Conservation (phyloP, 768 basidiomycete genomes). For the Boletus rex-veris region DNA sequence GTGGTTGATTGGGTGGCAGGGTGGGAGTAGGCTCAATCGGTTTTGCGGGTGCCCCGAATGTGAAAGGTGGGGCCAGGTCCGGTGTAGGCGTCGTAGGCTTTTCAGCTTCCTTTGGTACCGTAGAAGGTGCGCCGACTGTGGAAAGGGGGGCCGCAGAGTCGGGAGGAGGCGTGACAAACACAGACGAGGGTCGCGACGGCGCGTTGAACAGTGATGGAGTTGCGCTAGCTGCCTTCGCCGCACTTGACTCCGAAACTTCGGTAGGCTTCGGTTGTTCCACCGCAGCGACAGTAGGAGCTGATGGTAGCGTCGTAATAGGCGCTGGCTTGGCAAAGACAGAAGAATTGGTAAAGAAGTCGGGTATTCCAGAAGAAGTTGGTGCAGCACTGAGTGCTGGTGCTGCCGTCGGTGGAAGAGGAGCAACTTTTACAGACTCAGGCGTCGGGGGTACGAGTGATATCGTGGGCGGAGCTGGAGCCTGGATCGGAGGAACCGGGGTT, state of each 20-base stretch:
- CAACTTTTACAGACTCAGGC: slow-evolving; percentile 21
- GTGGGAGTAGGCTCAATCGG: slow-evolving; percentile 17
- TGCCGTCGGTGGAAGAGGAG: slow-evolving; percentile 1
- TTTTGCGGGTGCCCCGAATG: slow-evolving; percentile 27
- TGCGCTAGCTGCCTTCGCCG: slow-evolving; percentile 6
- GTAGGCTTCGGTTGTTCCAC: slow-evolving; percentile 7
- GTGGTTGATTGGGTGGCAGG: slow-evolving; percentile 11
- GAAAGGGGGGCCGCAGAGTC: slow-evolving; percentile 3
- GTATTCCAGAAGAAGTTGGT: slow-evolving; percentile 37
- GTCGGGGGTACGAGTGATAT: slow-evolving; percentile 27
- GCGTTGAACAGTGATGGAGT: slow-evolving; percentile 11
- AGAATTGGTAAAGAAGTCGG: slow-evolving; percentile 64
- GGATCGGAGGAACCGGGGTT: slow-evolving; percentile 6
- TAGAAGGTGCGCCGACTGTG: slow-evolving; percentile 2
- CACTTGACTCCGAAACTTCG: neutral
- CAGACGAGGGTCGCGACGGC: slow-evolving; percentile 6
- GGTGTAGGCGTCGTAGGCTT: slow-evolving; percentile 7
- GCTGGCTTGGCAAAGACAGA: slow-evolving; percentile 42
- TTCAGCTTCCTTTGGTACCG: slow-evolving; percentile 18
- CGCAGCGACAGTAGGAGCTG: slow-evolving; percentile 23
- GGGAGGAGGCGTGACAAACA: slow-evolving; percentile 1
- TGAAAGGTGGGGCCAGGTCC: slow-evolving; percentile 22
- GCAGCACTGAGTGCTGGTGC: slow-evolving; percentile 2
- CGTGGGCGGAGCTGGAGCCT: slow-evolving; percentile 15
- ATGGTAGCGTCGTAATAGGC: slow-evolving; percentile 6